These are phyloP conservation scores for Penicillium occitanis DNA, from an alignment of 2,329 filamentous ascomycete species.

Conservation along the genomic window DNA sequence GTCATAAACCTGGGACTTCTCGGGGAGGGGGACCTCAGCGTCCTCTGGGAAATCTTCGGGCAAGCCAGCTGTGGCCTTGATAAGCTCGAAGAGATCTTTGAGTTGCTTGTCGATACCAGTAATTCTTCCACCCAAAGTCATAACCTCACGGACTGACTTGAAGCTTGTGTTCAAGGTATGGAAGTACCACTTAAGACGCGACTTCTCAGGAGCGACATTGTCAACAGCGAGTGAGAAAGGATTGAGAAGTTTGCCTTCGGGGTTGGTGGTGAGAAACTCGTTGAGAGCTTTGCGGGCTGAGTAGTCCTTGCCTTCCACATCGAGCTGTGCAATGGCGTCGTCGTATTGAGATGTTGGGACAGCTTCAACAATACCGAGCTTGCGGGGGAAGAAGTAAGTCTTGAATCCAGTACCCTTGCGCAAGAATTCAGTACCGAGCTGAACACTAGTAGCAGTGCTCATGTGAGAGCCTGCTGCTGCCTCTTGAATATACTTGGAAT, in stretches of 20 bases:
- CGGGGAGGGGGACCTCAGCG: background rate
- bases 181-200: background rate
- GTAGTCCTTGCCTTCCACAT: background rate
- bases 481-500: background rate
- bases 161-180: background rate
- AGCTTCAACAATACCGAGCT: background rate
- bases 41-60: background rate
- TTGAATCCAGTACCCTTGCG: background rate
- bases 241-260: background rate
- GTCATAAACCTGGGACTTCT: background rate
- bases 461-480: background rate
- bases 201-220: background rate
- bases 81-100: background rate
- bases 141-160: background rate
- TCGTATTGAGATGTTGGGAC: background rate
- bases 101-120: background rate
- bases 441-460: background rate
- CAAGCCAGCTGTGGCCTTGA: background rate
- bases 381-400: background rate
- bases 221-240: background rate
- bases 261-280: background rate
- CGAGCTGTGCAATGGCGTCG: background rate
- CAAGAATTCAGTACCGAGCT: background rate
- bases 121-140: background rate
- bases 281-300: background rate